Conservation (phyloP, 164 flowering plant species). For the Houttuynia cordata region DNA sequence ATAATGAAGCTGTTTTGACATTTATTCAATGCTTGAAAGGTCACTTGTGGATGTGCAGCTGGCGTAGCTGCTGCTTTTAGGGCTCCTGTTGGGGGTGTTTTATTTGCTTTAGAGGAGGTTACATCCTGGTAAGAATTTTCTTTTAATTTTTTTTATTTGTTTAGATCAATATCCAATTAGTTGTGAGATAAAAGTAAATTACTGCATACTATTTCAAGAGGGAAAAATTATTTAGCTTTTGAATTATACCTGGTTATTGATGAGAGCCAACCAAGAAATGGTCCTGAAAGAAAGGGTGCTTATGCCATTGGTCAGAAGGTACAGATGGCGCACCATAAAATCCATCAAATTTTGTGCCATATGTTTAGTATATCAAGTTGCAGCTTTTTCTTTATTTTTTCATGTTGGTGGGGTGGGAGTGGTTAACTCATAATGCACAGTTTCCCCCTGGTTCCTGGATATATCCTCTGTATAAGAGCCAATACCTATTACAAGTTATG, state of each 20-base stretch:
- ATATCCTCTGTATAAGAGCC: not conserved
- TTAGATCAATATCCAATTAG: not conserved
- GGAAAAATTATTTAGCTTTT: not conserved
- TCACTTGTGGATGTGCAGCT: conserved; percentile 99
- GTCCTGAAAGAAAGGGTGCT: not conserved
- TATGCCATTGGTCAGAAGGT: not conserved
- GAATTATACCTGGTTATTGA: not conserved
- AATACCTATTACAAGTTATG: not conserved
- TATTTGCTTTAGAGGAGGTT: conserved; percentile 96
- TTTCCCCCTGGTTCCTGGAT: not conserved
- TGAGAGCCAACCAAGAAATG: not conserved
- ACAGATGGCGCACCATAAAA: too few species aligned
- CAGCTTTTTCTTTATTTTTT: too few species aligned
- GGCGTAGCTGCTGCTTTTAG: conserved; percentile 99
- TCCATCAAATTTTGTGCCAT: not conserved
- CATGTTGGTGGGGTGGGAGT: not conserved
- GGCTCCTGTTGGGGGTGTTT: conserved; percentile 99
- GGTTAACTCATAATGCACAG: not conserved
- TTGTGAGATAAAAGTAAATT: not conserved
- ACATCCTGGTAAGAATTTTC: conserved; percentile 68
- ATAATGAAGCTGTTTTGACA: conserved; percentile 7
- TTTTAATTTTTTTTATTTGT: not conserved
- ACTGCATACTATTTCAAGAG: not conserved
- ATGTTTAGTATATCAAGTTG: too few species aligned
- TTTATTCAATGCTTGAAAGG: conserved; percentile 50